These are phyloP conservation scores for baker's yeast (Saccharomyces cerevisiae) DNA, from an alignment of 805 yeast genomes.

Conservation along the genomic window DNA sequence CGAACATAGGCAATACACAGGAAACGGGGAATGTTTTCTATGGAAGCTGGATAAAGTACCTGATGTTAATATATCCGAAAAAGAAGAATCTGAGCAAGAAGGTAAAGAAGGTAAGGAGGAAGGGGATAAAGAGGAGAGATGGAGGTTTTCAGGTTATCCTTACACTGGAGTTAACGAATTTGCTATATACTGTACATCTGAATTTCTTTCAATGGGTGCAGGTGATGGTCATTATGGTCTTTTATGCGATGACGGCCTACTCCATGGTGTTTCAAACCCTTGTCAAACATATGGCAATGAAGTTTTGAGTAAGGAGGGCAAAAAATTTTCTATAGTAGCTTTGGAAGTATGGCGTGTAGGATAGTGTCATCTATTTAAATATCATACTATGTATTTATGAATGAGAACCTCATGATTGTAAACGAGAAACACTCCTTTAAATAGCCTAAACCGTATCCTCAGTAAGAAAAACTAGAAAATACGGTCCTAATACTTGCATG, in stretches of 20 bases:
- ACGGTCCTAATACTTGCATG: not conserved
- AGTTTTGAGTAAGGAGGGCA: conserved; percentile 50
- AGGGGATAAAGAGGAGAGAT: conserved; percentile 12
- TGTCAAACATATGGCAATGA: conserved; percentile 90
- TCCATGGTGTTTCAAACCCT: conserved; percentile 67
- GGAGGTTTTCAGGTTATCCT: conserved; percentile 70
- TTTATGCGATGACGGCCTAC: conserved; percentile 71
- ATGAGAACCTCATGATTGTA: not conserved
- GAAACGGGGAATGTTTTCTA: conserved; percentile 91
- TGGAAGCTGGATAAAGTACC: conserved; percentile 62
- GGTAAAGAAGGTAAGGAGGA: conserved; percentile 2
- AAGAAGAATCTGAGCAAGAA: conserved; percentile 9
- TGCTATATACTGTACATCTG: conserved; percentile 69
- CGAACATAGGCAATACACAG: conserved; percentile 69
- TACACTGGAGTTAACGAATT: conserved; percentile 85
- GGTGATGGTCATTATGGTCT: conserved; percentile 90
- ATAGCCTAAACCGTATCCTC: not conserved
- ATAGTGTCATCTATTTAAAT: conserved; percentile 4
- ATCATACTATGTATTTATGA: not conserved
- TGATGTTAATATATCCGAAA: conserved; percentile 12
- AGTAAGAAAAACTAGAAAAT: not conserved
- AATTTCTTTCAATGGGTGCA: conserved; percentile 78
- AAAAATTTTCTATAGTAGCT: conserved; percentile 63
- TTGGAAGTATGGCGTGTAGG: conserved; percentile 83
- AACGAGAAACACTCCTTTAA: not conserved